A percentile compares a stretch with the other conserved stretches of the same genome.
Evolutionary conservation across 495 filamentous ascomycete species (phyloP).

Genomic region (Trichoderma asperelloides): DNA sequence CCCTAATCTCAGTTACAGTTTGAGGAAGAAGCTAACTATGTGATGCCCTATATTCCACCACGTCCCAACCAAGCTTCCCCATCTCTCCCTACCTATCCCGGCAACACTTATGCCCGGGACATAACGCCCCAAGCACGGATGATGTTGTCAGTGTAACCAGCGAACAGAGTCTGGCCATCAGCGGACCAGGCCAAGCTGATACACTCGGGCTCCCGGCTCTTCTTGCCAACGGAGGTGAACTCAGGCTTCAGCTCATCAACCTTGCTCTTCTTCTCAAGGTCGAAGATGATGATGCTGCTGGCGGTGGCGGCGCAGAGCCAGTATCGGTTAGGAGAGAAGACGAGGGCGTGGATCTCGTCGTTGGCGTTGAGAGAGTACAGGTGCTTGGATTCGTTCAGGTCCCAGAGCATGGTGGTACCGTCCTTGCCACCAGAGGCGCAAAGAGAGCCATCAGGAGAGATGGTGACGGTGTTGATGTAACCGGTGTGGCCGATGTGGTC

Average conservation of each 20-base stretch:
- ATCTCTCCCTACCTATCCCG: not conserved
- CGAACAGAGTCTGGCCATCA: conserved; percentile 97
- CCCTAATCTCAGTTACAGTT: not conserved
- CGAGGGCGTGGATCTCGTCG: conserved; percentile 99
- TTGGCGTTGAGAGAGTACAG: conserved; percentile 99
- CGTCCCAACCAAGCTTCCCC: not conserved
- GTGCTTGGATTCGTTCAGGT: conserved; percentile 99
- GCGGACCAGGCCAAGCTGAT: conserved; percentile 93
- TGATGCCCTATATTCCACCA: not conserved
- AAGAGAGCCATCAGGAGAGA: conserved; percentile 98
- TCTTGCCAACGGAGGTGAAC: conserved; percentile 93
- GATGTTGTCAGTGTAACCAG: conserved; percentile 99
- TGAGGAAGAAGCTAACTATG: not conserved
- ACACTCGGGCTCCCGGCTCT: conserved; percentile 98
- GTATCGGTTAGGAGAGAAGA: conserved; percentile 99
- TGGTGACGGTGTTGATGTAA: conserved; percentile 99
- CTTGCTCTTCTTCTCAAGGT: conserved; percentile 99
- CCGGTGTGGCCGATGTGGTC: conserved; percentile 99
- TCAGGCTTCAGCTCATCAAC: conserved; percentile 99
- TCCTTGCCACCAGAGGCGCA: conserved; percentile 99
- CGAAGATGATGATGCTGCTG: conserved; percentile 99
- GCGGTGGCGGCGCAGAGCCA: conserved; percentile 98
- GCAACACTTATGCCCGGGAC: conserved; percentile 48
- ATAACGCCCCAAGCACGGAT: conserved; percentile 99
- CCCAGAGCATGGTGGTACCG: conserved; percentile 99